Evolutionary conservation across 2,329 filamentous ascomycete genomes (phyloP).

Genomic region (Pestalotiopsis sp.): DNA sequence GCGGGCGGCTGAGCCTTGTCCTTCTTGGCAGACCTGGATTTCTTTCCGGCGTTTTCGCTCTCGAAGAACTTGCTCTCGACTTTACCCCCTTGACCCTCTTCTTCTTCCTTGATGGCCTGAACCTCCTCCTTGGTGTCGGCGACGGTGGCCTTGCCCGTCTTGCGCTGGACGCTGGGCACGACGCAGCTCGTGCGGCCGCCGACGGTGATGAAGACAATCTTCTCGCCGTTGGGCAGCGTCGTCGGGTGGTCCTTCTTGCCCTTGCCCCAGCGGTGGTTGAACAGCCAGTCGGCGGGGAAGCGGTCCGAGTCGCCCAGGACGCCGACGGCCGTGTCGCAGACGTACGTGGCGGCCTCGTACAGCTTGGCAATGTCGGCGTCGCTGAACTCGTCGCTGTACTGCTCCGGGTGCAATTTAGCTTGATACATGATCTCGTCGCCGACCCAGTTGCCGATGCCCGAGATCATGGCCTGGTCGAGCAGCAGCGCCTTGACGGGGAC

Average conservation of each 20-base stretch:
- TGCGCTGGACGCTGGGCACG: conserved; percentile 85
- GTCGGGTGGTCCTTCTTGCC: conserved; percentile 72
- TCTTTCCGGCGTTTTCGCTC: conserved; percentile 16
- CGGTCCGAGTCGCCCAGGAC: conserved; percentile 78
- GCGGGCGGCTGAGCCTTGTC: neutral
- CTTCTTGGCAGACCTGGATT: conserved; percentile 2
- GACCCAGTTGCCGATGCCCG: conserved; percentile 97
- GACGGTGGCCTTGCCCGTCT: conserved; percentile 51
- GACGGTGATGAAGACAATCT: conserved; percentile 84
- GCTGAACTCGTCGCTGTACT: conserved; percentile 83
- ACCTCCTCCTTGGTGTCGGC: conserved; percentile 43
- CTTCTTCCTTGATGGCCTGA: conserved; percentile 9
- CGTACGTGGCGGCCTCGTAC: conserved; percentile 73
- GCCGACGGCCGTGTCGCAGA: conserved; percentile 80
- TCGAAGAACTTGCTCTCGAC: conserved; percentile 27
- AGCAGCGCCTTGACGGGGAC: conserved; percentile 89
- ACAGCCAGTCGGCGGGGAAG: conserved; percentile 88
- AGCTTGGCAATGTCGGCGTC: conserved; percentile 72
- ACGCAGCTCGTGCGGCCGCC: conserved; percentile 91
- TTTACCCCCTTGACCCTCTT: conserved; percentile 1
- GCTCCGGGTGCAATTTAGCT: conserved; percentile 86
- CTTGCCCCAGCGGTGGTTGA: conserved; percentile 88
- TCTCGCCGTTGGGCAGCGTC: conserved; percentile 79
- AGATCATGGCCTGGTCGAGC: conserved; percentile 85
- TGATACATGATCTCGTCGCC: conserved; percentile 93